A percentile compares a stretch with the other conserved stretches of the same genome.
Conservation (phyloP, 176 grass and related monocot genomes). For the Melocanna baccifera region DNA sequence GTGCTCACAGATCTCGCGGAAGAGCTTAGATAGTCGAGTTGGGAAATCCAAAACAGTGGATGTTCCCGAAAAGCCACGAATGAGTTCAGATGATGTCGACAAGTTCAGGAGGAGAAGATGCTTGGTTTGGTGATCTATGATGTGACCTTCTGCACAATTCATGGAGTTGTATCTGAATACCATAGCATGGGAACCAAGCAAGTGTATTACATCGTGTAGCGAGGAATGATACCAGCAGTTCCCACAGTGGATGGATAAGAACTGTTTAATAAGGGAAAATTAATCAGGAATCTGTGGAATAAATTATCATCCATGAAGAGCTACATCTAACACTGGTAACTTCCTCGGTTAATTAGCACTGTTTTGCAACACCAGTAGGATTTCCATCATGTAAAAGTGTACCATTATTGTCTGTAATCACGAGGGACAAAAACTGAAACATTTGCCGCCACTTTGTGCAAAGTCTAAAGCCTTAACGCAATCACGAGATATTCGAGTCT, state of each 20-base stretch:
- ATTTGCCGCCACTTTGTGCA: constrained; percentile 31
- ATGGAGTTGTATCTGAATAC: constrained; percentile 6
- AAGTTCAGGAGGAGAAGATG: constrained; percentile 79
- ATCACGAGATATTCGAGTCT: constrained; percentile 32
- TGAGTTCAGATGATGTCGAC: constrained; percentile 90
- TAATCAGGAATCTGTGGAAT: constrained; percentile 24
- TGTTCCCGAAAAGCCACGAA: constrained; percentile 71
- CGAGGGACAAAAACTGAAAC: constrained; percentile 37
- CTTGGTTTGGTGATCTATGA: constrained; percentile 63
- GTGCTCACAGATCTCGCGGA: constrained; percentile 64
- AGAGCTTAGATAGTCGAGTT: constrained; percentile 85
- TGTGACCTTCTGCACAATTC: not conserved
- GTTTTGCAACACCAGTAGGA: constrained; percentile 40
- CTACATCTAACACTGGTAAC: constrained; percentile 12
- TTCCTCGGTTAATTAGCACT: constrained; percentile 35
- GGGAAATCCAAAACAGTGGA: constrained; percentile 74
- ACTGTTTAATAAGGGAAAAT: constrained; percentile 23
- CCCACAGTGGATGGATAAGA: not conserved
- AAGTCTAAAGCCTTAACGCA: constrained; percentile 26
- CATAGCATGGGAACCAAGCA: constrained; percentile 29
- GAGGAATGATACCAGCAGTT: constrained; percentile 11
- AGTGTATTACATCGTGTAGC: constrained; percentile 19
- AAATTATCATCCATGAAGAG: constrained; percentile 29
- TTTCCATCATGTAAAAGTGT: constrained; percentile 56
- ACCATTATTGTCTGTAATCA: constrained; percentile 55